Conservation (phyloP, 305 asterid species). For the Fraxinus velutina region DNA sequence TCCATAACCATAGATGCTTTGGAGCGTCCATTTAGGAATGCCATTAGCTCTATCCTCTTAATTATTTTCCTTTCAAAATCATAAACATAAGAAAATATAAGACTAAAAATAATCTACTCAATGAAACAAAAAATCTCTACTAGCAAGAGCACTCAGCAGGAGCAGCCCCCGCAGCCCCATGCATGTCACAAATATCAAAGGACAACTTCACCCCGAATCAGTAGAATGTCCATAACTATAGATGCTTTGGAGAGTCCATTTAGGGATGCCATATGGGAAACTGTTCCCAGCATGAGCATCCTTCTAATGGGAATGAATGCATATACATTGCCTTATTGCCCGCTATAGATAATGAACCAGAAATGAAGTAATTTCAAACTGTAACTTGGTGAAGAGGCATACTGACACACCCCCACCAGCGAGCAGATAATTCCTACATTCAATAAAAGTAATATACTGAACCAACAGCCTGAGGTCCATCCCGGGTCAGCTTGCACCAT, state of each 20-base stretch:
- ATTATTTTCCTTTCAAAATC: background rate
- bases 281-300: background rate
- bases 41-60: background rate
- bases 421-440: background rate
- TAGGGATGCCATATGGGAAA: background rate
- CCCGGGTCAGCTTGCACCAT: background rate
- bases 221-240: background rate
- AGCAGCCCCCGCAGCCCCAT: background rate
- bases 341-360: background rate
- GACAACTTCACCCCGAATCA: background rate
- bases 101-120: background rate
- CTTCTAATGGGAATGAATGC: background rate
- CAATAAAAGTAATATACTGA: background rate
- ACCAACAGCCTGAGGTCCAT: background rate
- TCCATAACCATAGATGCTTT: background rate
- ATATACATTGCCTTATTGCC: background rate
- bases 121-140: background rate
- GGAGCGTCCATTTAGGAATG: background rate
- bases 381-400: background rate
- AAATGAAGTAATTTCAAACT: background rate
- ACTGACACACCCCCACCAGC: background rate
- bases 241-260: background rate
- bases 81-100: background rate
- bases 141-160: background rate
- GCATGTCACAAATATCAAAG: background rate